These are phyloP conservation scores for Annulohypoxylon truncatum DNA, from an alignment of 2,329 filamentous ascomycete genomes.

Conservation along the genomic window DNA sequence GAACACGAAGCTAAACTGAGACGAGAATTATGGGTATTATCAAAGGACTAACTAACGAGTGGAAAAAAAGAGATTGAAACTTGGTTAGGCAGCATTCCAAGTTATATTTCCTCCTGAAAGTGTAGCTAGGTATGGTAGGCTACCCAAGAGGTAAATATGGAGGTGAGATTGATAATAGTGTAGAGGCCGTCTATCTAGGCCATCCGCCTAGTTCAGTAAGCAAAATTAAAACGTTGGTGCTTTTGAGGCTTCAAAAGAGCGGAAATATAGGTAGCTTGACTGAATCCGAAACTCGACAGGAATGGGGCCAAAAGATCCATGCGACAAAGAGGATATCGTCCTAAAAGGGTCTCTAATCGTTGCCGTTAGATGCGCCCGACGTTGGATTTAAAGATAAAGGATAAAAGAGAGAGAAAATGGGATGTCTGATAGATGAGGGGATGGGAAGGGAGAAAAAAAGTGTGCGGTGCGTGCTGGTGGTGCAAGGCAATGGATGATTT, in stretches of 20 bases:
- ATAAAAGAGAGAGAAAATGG: background rate
- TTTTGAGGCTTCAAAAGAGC: background rate
- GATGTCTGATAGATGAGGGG: slow-evolving; percentile 5
- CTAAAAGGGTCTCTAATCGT: slow-evolving; percentile 2
- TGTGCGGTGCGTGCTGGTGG: slow-evolving; percentile 8
- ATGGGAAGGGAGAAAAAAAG: slow-evolving; percentile 4
- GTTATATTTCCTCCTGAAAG: slow-evolving; percentile 1
- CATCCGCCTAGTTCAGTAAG: slow-evolving; percentile 4
- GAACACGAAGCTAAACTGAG: slow-evolving; percentile 9
- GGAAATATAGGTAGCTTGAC: slow-evolving; percentile 6
- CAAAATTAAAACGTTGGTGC: background rate
- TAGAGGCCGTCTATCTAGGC: slow-evolving; percentile 3
- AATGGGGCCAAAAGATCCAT: slow-evolving; percentile 1
- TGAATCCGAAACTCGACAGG: slow-evolving; percentile 12
- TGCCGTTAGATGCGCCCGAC: slow-evolving; percentile 23
- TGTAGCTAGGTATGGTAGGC: background rate
- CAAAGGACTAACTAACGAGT: slow-evolving; percentile 24
- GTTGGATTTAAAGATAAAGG: background rate
- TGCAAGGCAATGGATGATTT: slow-evolving; percentile 20
- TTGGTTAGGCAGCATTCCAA: slow-evolving; percentile 5
- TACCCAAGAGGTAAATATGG: background rate
- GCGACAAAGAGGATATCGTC: slow-evolving; percentile 1
- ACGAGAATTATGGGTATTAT: slow-evolving; percentile 18
- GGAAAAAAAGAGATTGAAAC: background rate
- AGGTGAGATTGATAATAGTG: background rate